These are phyloP conservation scores for Cystobasidiaceae sp. DNA, from an alignment of 1,284 basidiomycete genomes.

Conservation along the genomic window DNA sequence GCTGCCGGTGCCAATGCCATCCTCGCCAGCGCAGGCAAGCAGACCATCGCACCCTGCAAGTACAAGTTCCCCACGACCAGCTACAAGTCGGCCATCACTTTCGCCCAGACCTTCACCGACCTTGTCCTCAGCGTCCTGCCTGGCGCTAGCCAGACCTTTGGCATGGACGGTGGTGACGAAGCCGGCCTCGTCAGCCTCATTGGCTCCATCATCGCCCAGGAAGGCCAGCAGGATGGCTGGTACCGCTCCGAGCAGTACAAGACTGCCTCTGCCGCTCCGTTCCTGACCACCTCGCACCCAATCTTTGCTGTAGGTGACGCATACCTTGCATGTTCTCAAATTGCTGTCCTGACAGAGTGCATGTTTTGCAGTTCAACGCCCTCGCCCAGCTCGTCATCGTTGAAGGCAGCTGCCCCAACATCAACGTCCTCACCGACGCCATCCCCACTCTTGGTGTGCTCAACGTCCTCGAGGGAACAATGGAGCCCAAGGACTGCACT, in stretches of 20 bases:
- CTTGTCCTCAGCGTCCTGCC: conserved; percentile 33
- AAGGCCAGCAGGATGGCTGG: conserved; percentile 33
- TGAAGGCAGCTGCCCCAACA: conserved; percentile 28
- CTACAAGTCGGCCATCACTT: conserved; percentile 32
- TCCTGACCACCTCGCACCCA: conserved; percentile 31
- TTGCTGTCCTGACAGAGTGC: neutral
- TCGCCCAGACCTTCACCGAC: conserved; percentile 34
- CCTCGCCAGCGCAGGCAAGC: conserved; percentile 25
- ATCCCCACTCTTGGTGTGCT: conserved; percentile 24
- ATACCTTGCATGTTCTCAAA: neutral
- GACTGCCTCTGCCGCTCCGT: conserved; percentile 32
- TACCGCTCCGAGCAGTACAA: conserved; percentile 31
- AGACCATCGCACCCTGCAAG: conserved; percentile 31
- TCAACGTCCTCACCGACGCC: conserved; percentile 6
- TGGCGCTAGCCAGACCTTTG: conserved; percentile 22
- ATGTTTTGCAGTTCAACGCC: conserved; percentile 22
- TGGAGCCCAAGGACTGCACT: conserved; percentile 4
- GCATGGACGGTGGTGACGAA: conserved; percentile 31
- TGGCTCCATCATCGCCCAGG: conserved; percentile 33
- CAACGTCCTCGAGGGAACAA: neutral
- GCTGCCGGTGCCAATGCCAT: conserved; percentile 34
- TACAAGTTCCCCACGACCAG: conserved; percentile 30
- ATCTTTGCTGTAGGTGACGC: conserved; percentile 28
- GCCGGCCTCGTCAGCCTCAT: conserved; percentile 29
- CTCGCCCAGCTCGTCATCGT: conserved; percentile 31